Evolutionary conservation across 2,329 filamentous ascomycete species (phyloP).

Genomic region (Apiospora malaysiana): DNA sequence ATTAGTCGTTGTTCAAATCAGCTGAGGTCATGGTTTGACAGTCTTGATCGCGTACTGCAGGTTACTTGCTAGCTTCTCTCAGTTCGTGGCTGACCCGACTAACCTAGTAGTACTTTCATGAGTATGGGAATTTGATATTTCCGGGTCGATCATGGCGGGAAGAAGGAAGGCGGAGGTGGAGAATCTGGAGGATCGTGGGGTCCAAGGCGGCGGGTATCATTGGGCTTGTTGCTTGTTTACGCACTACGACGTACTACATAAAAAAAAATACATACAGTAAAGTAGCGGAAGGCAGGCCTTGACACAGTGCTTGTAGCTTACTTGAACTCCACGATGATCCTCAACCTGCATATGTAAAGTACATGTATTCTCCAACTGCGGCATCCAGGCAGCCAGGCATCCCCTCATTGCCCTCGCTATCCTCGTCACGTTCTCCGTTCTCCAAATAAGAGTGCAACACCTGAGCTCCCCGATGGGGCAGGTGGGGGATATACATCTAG

Average conservation of each 20-base stretch:
- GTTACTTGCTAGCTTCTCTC: too few relatives aligned
- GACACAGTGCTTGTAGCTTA: neutral
- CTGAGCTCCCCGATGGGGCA: conserved; percentile 16
- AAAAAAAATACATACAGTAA: too few relatives aligned
- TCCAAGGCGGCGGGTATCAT: neutral
- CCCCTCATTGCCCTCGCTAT: neutral
- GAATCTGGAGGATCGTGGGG: conserved; percentile 9
- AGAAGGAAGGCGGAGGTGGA: neutral
- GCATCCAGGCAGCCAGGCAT: conserved; percentile 1
- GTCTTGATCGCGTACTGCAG: neutral
- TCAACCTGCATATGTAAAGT: neutral
- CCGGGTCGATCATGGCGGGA: neutral
- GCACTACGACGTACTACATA: neutral
- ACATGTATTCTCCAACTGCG: neutral
- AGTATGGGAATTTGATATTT: too few relatives aligned
- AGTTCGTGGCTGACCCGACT: neutral
- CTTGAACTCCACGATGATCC: neutral
- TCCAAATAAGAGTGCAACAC: neutral
- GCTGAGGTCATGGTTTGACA: neutral
- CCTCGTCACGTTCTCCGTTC: conserved; percentile 7
- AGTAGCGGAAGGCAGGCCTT: neutral
- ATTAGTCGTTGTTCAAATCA: neutral
- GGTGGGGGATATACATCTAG: neutral
- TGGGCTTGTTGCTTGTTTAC: neutral
- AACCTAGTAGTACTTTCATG: too few relatives aligned